These are phyloP conservation scores for Dictyostelium capitatum DNA, from an alignment of 78 protist genomes.

Conservation along the genomic window DNA sequence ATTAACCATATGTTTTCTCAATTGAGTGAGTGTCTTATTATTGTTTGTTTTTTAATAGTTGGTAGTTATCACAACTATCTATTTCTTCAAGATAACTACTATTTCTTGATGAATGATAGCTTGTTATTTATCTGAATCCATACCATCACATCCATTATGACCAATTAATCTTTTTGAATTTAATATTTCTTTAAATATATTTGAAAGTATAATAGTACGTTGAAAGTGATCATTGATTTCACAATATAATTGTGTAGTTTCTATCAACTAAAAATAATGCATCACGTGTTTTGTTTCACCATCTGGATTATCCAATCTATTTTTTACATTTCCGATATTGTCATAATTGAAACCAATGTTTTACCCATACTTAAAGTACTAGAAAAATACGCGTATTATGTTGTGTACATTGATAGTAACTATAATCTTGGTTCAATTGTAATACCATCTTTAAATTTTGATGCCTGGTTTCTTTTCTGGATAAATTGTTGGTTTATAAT, in stretches of 20 bases:
- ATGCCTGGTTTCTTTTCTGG: background rate
- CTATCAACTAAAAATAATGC: slow-evolving; percentile 41
- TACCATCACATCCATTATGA: slow-evolving; percentile 7
- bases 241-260: slow-evolving; percentile 23
- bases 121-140: background rate
- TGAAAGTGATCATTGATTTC: no score
- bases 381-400: slow-evolving; percentile 26
- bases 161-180: slow-evolving; percentile 24
- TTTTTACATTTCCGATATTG: slow-evolving; percentile 2
- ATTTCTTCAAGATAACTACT: no score
- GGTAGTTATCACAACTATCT: no score
- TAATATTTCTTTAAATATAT: background rate
- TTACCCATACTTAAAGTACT: slow-evolving; percentile 46
- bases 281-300: background rate
- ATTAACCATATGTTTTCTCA: no score
- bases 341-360: slow-evolving; percentile 31
- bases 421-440: background rate
- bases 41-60: no score
- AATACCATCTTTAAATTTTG: background rate
- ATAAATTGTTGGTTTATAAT: slow-evolving; percentile 2
- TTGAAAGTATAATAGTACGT: background rate
- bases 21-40: no score
- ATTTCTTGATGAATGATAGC: no score
- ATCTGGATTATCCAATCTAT: background rate
- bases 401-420: background rate